phyloP scores from a whole-genome alignment of 371 early-diverging fungal species.

The Zopfochytrium polystomum region DNA sequence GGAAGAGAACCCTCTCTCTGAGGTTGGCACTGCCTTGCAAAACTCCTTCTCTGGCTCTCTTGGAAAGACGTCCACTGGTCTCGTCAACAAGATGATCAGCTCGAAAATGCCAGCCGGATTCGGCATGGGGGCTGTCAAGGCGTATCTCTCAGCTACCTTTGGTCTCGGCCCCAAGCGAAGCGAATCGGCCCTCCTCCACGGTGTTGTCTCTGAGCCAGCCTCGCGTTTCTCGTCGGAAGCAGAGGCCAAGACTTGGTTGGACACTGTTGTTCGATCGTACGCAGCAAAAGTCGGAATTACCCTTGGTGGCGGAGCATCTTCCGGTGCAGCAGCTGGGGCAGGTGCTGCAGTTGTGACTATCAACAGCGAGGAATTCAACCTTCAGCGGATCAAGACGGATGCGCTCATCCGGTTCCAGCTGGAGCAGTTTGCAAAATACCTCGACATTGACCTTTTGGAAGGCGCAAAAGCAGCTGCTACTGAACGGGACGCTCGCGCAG shows the following conservation, averaged over 20 bases:
- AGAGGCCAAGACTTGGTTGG: conserved; percentile 88
- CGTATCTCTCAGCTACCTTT: conserved; percentile 63
- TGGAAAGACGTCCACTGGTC: conserved; percentile 77
- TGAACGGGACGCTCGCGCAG: conserved; percentile 62
- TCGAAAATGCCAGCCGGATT: conserved; percentile 95
- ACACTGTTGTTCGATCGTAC: conserved; percentile 72
- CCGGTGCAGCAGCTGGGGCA: conserved; percentile 51
- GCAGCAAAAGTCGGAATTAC: conserved; percentile 76
- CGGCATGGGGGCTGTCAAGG: conserved; percentile 75
- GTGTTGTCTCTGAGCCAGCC: conserved; percentile 82
- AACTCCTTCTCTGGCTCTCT: conserved; percentile 64
- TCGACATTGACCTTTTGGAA: conserved; percentile 81
- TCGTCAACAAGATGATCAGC: conserved; percentile 80
- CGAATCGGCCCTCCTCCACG: conserved; percentile 78
- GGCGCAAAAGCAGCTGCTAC: conserved; percentile 70
- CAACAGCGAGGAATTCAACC: conserved; percentile 86
- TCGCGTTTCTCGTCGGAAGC: conserved; percentile 74
- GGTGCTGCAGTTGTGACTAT: conserved; percentile 54
- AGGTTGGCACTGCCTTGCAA: conserved; percentile 71
- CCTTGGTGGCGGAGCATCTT: conserved; percentile 59
- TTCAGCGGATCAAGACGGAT: conserved; percentile 76
- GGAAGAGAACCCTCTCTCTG: conserved; percentile 85
- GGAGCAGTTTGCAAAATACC: conserved; percentile 81
- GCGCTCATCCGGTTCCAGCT: conserved; percentile 80
- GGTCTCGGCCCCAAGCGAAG: conserved; percentile 86